These are phyloP conservation scores for Paecilomyces formosus DNA, from an alignment of 2,329 filamentous ascomycete genomes.

Conservation along the genomic window DNA sequence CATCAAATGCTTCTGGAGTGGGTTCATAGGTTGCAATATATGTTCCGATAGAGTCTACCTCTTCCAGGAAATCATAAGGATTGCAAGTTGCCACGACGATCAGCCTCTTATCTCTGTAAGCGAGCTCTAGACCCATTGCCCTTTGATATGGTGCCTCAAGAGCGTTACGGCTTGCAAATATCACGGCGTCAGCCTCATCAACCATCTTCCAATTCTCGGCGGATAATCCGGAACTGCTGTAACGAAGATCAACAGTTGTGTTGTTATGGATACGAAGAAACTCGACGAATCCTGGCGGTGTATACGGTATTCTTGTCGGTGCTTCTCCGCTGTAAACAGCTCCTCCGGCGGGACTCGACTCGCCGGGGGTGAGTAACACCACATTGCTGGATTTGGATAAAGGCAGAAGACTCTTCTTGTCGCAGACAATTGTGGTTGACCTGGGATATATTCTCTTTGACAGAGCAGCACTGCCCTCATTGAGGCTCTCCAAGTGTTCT, in stretches of 20 bases:
- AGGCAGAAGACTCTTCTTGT: slow-evolving; percentile 20
- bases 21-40: slow-evolving; percentile 41
- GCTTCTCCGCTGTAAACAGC: slow-evolving; percentile 30
- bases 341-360: slow-evolving; percentile 25
- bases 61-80: slow-evolving; percentile 39
- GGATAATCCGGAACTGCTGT: slow-evolving; percentile 22
- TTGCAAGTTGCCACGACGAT: slow-evolving; percentile 36
- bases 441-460: slow-evolving; percentile 29
- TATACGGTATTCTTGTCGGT: slow-evolving; percentile 22
- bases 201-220: slow-evolving; percentile 23
- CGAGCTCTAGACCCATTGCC: slow-evolving; percentile 24
- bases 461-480: slow-evolving; percentile 16
- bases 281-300: slow-evolving; percentile 24
- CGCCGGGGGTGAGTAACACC: slow-evolving; percentile 32
- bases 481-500: slow-evolving; percentile 15
- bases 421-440: slow-evolving; percentile 36
- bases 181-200: slow-evolving; percentile 29
- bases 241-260: slow-evolving; percentile 24
- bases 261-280: slow-evolving; percentile 20
- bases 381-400: slow-evolving; percentile 20
- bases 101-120: slow-evolving; percentile 19
- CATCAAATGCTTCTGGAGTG: slow-evolving; percentile 34
- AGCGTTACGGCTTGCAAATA: slow-evolving; percentile 35
- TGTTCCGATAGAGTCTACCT: slow-evolving; percentile 23
- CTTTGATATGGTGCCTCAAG: slow-evolving; percentile 30